Evolutionary conservation across 139 green algal species (phyloP).

Genomic region (Chloropicon primus): DNA sequence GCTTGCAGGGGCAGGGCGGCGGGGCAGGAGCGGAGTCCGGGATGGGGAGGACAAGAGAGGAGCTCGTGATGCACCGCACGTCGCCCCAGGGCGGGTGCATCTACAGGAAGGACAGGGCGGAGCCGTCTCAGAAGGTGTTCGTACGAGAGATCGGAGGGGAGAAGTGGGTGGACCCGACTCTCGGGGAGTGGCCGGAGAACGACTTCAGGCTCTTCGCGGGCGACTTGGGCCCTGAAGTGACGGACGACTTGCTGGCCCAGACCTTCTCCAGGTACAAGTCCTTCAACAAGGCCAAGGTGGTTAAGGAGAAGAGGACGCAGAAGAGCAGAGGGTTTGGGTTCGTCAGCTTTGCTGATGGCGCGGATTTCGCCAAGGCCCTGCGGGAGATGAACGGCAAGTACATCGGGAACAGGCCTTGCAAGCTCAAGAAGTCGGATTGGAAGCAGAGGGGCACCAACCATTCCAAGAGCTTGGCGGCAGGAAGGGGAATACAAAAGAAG

Average conservation of each 20-base stretch:
- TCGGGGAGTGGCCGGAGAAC: slow-evolving; percentile 75
- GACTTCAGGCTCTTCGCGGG: slow-evolving; percentile 86
- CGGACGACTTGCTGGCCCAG: slow-evolving; percentile 66
- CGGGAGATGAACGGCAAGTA: slow-evolving; percentile 67
- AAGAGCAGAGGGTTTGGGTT: slow-evolving; percentile 89
- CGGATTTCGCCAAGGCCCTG: slow-evolving; percentile 67
- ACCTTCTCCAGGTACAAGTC: slow-evolving; percentile 69
- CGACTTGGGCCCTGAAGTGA: slow-evolving; percentile 86
- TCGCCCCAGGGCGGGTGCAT: too few relatives aligned
- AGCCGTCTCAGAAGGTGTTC: slow-evolving; percentile 6
- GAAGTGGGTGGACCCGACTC: slow-evolving; percentile 55
- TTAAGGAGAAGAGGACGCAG: slow-evolving; percentile 53
- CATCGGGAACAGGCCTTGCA: slow-evolving; percentile 77
- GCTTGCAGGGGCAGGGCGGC: too few relatives aligned
- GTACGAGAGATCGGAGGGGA: slow-evolving; percentile 32
- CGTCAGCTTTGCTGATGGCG: slow-evolving; percentile 64
- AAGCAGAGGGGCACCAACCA: slow-evolving; percentile 11
- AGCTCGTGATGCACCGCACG: too few relatives aligned
- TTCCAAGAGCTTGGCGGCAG: background rate
- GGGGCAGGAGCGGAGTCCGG: too few relatives aligned
- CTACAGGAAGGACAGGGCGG: background rate
- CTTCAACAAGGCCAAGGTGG: slow-evolving; percentile 79
- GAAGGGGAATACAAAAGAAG: background rate
- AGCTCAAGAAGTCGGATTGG: slow-evolving; percentile 64
- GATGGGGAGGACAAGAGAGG: too few relatives aligned